These are phyloP conservation scores for Lathyrus aphaca DNA, from an alignment of 306 rosid species.

Conservation along the genomic window DNA sequence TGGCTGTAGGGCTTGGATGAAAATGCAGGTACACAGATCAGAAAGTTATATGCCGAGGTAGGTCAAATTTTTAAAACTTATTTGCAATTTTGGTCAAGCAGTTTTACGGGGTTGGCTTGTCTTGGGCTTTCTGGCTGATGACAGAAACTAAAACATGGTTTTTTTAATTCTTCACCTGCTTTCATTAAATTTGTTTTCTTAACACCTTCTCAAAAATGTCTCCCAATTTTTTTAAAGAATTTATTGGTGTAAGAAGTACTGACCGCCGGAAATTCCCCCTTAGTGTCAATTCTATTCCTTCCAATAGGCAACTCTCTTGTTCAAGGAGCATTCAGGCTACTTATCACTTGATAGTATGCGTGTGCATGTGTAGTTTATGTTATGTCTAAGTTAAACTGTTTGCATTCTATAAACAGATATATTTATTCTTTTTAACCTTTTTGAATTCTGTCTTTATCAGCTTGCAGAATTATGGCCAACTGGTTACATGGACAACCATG, in stretches of 20 bases:
- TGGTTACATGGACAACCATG: conserved; percentile 98
- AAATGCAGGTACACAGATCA: conserved; percentile 84
- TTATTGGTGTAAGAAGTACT: conserved; percentile 29
- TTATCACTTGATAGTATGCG: neutral
- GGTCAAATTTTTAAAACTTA: conserved; percentile 26
- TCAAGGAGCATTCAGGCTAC: conserved; percentile 24
- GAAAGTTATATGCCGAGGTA: conserved; percentile 96
- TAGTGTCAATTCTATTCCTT: conserved; percentile 19
- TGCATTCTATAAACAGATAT: conserved; percentile 2
- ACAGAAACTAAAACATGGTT: conserved; percentile 31
- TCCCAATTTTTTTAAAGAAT: conserved; percentile 24
- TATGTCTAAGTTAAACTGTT: conserved; percentile 23
- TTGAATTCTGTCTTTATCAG: conserved; percentile 52
- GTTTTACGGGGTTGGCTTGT: conserved; percentile 29
- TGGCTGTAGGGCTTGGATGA: conserved; percentile 90
- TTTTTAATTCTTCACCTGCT: conserved; percentile 26
- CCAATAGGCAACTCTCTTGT: conserved; percentile 15
- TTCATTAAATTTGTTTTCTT: conserved; percentile 13
- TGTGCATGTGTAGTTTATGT: conserved; percentile 5
- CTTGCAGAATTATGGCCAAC: conserved; percentile 91
- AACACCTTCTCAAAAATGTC: conserved; percentile 22
- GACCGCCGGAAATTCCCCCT: neutral
- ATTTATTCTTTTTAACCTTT: conserved; percentile 25
- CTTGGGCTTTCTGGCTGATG: conserved; percentile 29
- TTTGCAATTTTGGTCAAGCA: conserved; percentile 12